Evolutionary conservation across 345 rosid species (phyloP).

Genomic region (Adansonia digitata): DNA sequence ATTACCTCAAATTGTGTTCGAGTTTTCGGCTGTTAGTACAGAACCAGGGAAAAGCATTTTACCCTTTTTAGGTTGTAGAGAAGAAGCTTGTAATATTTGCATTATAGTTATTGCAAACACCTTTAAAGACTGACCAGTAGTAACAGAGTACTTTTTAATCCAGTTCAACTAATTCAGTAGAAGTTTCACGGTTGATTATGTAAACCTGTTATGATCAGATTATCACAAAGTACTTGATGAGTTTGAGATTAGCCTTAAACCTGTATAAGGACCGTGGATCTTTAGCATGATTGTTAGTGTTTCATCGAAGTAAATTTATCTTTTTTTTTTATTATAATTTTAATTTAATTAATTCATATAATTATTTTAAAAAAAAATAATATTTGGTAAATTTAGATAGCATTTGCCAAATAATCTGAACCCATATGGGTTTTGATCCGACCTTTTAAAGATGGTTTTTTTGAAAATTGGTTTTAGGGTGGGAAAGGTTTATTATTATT

Average conservation of each 20-base stretch:
- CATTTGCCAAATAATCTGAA: too few relatives aligned
- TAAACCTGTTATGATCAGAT: neutral
- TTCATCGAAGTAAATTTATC: too few relatives aligned
- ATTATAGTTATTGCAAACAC: neutral
- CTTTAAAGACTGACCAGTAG: neutral
- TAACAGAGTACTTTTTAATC: neutral
- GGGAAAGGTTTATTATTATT: too few relatives aligned
- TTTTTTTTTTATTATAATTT: too few relatives aligned
- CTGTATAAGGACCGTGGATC: neutral
- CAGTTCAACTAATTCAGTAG: neutral
- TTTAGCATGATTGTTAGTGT: neutral
- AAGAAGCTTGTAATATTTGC: slow-evolving; percentile 11
- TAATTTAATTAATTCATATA: too few relatives aligned
- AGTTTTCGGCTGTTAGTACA: neutral
- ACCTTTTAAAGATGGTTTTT: too few relatives aligned
- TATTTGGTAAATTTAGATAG: too few relatives aligned
- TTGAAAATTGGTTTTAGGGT: too few relatives aligned
- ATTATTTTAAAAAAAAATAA: too few relatives aligned
- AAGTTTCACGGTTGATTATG: neutral
- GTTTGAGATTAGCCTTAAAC: neutral
- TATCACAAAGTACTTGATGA: neutral
- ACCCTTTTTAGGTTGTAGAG: slow-evolving; percentile 8
- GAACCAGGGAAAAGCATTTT: neutral
- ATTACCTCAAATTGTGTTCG: neutral
- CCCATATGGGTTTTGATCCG: too few relatives aligned